phyloP scores from a whole-genome alignment of 192 early-diverging fungal species.

The Entophlyctis helioformis region DNA sequence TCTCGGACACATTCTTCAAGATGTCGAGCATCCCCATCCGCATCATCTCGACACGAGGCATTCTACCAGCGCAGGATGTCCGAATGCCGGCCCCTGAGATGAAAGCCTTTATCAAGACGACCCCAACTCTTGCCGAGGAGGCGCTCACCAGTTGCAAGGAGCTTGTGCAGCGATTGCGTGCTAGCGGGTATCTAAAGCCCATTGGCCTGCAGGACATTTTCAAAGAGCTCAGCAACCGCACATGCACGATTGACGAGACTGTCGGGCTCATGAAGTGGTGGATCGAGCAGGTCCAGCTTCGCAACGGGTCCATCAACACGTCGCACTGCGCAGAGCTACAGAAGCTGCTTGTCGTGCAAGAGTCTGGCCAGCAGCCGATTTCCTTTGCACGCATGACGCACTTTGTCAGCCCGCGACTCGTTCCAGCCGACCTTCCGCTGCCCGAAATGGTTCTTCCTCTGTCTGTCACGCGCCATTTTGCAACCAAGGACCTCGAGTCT shows the following conservation, averaged over 20 bases:
- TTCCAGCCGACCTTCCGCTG: conserved; percentile 47
- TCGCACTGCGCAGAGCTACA: too few relatives aligned
- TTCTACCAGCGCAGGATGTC: conserved; percentile 31
- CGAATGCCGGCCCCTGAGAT: conserved; percentile 54
- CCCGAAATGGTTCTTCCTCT: conserved; percentile 50
- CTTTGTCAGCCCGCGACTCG: too few relatives aligned
- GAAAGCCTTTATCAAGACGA: conserved; percentile 45
- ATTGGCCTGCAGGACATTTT: conserved; percentile 54
- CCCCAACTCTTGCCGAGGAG: conserved; percentile 44
- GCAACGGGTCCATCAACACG: too few relatives aligned
- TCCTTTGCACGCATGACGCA: too few relatives aligned
- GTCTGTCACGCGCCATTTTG: conserved; percentile 52
- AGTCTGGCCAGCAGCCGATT: too few relatives aligned
- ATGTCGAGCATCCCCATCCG: conserved; percentile 28
- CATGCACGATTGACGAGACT: conserved; percentile 32
- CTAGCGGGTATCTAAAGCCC: conserved; percentile 25
- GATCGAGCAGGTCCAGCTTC: too few relatives aligned
- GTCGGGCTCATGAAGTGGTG: too few relatives aligned
- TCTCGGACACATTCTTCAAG: conserved; percentile 44
- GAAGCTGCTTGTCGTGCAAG: conserved; percentile 38
- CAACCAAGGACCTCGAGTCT: conserved; percentile 36
- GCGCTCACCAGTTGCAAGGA: conserved; percentile 41
- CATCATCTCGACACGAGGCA: conserved; percentile 58
- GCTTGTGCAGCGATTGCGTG: conserved; percentile 38
- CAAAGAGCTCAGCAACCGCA: conserved; percentile 44